A percentile compares a stretch with the other conserved stretches of the same genome.
phyloP scores from a whole-genome alignment of 345 rosid species.

The Clarkia xantiana region DNA sequence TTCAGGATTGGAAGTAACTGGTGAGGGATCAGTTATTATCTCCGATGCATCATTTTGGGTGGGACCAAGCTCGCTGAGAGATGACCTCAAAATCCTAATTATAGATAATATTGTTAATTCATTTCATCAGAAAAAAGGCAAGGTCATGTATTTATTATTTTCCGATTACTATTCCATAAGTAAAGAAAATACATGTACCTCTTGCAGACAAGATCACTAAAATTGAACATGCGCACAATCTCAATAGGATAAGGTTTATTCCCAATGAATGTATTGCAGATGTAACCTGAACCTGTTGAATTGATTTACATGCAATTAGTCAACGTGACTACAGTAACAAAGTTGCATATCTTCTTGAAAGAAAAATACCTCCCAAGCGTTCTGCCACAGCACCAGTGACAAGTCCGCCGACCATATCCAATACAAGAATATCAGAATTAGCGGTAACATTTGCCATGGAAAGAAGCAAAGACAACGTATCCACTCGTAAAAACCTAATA shows the following conservation, averaged over 20 bases:
- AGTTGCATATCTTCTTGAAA: neutral
- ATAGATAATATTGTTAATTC: neutral
- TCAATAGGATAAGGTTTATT: constrained; percentile 46
- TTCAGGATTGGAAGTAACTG: constrained; percentile 16
- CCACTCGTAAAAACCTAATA: constrained; percentile 63
- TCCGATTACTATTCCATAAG: neutral
- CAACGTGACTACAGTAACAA: neutral
- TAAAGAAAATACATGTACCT: constrained; percentile 26
- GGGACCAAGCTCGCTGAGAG: constrained; percentile 42
- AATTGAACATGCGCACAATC: constrained; percentile 78
- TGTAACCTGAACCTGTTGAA: constrained; percentile 58
- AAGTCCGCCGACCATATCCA: constrained; percentile 91
- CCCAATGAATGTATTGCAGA: constrained; percentile 55
- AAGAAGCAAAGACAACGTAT: constrained; percentile 69
- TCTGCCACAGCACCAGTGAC: constrained; percentile 92
- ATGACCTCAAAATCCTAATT: constrained; percentile 50
- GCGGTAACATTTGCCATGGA: constrained; percentile 74
- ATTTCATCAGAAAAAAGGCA: neutral
- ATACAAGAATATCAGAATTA: constrained; percentile 65
- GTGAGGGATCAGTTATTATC: constrained; percentile 11
- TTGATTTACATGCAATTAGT: constrained; percentile 8
- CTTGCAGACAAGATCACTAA: constrained; percentile 45
- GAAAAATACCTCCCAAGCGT: constrained; percentile 60
- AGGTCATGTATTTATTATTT: neutral
- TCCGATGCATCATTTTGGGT: constrained; percentile 16